Evolutionary conservation across 106 monocot species (phyloP), one percentile per base, ranked within the genome.

Genomic region (Allium sativum): DNA sequence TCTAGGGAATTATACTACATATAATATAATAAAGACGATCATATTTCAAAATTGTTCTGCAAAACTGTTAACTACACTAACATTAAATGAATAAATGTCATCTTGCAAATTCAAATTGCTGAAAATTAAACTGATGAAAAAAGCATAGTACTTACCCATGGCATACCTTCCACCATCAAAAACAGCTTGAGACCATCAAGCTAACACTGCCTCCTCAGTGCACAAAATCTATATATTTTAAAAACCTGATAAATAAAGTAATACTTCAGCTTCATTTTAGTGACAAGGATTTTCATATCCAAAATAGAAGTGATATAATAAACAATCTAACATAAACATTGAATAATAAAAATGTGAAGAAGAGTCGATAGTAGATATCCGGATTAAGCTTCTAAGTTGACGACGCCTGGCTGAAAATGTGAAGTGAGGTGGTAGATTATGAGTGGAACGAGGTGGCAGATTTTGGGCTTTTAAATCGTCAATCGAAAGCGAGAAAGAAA

Each of bases 1-100:
- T 92, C 85, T 84, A 87, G 75, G 86, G 91, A 78, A 91, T 91
- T 62, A 91, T 83, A 56, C 91, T 91, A 86, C 77, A 78, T n/a
- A n/a, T 46, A 64, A 57, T 22, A 5, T 31, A 31, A 31, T 5
- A 52, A 66, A 67, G 66, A 77, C 18, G 54, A 81, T 62, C 56
- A 59, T 7, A 59, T 13, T 7, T 15, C 41, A 59, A 59, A 66
- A 48, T 46, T n/a, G 45, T 10, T 61, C 15, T 1, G 45, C 61
- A 44, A 45, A 61, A 59, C 53, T 44, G 20, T 8, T 11, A 61
- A 40, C 19, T 17, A 13, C 14, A 15, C 14, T 13, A 55, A 1
- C 19, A 55, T 9, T 55, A 18, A 17, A 13, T 55, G n/a, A 18
- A 13, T 18, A 9, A 18, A 10, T 18, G n/a, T 18, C 59, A 69